These are phyloP conservation scores for Kwoniella sp. DNA, from an alignment of 768 basidiomycete genomes.

Conservation along the genomic window DNA sequence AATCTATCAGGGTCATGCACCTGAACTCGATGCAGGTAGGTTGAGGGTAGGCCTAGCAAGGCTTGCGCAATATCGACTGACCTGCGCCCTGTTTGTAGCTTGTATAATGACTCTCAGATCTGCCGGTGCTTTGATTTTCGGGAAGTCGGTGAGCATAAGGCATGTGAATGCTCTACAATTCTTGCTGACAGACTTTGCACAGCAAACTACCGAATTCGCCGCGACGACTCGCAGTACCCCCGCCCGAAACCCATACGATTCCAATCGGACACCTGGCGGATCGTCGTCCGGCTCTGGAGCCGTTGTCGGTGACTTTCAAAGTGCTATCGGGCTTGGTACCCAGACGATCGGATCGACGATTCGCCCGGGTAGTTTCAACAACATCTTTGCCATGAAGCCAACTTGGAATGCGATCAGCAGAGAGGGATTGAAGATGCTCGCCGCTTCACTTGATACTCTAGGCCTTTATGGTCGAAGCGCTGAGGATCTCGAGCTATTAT, in stretches of 20 bases:
- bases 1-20: constrained; percentile 40
- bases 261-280: constrained; percentile 49
- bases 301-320: constrained; percentile 53
- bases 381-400: constrained; percentile 53
- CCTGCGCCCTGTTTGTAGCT: not conserved
- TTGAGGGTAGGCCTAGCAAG: not conserved
- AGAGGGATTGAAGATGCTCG: constrained; percentile 48
- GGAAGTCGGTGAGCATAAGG: constrained; percentile 40
- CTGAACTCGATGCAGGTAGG: constrained; percentile 40
- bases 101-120: constrained; percentile 38
- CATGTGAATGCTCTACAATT: not conserved
- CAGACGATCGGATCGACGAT: constrained; percentile 48
- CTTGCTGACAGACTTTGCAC: constrained; percentile 21
- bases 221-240: constrained; percentile 35
- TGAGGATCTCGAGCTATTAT: constrained; percentile 50
- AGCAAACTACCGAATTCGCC: constrained; percentile 52
- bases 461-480: constrained; percentile 51
- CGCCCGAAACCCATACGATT: constrained; percentile 47
- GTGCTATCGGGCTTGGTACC: constrained; percentile 49
- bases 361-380: constrained; percentile 53
- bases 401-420: constrained; percentile 53
- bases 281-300: constrained; percentile 54
- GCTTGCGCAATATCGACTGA: not conserved
- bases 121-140: constrained; percentile 49
- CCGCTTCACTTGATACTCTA: constrained; percentile 50